Evolutionary conservation across 805 yeast genomes (phyloP).

Genomic region (Wickerhamomyces silvicola): DNA sequence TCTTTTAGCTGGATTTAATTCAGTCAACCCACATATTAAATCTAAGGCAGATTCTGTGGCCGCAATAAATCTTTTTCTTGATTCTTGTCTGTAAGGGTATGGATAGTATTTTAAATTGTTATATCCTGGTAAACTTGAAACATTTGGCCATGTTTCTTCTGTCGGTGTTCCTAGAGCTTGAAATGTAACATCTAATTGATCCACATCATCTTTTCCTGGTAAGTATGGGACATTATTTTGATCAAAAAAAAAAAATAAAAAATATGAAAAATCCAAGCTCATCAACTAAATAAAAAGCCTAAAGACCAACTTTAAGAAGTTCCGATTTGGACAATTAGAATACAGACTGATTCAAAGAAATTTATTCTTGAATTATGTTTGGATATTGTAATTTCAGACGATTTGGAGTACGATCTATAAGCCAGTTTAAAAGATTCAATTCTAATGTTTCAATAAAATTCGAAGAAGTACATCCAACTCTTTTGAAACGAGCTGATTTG

Average conservation of each 20-base stretch:
- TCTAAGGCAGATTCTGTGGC: constrained; percentile 83
- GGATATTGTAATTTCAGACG: neutral
- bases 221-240: constrained; percentile 60
- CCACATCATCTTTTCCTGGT: constrained; percentile 86
- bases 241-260: neutral
- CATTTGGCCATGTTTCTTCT: constrained; percentile 87
- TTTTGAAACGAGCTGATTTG: constrained; percentile 40
- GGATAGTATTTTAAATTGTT: constrained; percentile 73
- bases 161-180: constrained; percentile 96
- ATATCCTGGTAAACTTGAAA: constrained; percentile 70
- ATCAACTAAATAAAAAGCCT: no score
- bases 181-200: constrained; percentile 90
- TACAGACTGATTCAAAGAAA: no score
- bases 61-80: constrained; percentile 79
- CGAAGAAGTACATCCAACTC: constrained; percentile 41
- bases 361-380: no score
- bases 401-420: neutral
- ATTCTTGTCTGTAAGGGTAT: constrained; percentile 72
- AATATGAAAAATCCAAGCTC: no score
- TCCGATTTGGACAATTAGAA: no score
- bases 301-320: no score
- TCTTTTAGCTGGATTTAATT: constrained; percentile 72
- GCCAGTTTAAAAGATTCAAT: constrained; percentile 7
- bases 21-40: constrained; percentile 63
- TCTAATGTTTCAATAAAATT: constrained; percentile 9